phyloP scores from a whole-genome alignment of 1,139 yeast species.

The Magnusiomyces suaveolens region DNA sequence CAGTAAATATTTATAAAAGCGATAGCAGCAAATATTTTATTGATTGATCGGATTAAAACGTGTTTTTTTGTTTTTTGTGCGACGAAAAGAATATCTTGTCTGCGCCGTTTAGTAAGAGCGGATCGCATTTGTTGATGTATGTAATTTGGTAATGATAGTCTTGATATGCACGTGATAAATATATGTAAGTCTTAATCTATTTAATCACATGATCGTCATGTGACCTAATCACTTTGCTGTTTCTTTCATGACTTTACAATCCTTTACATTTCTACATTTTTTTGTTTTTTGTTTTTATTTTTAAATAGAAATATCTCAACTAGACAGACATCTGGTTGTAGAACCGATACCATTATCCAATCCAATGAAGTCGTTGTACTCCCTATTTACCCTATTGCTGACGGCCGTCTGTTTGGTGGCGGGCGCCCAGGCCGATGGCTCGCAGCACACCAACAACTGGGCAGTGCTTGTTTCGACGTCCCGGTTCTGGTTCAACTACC shows the following conservation, averaged over 20 bases:
- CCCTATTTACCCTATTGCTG: background rate
- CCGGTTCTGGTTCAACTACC: conserved; percentile 93
- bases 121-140: no score
- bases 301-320: background rate
- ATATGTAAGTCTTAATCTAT: no score
- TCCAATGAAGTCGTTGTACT: background rate
- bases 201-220: no score
- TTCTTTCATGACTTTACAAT: background rate
- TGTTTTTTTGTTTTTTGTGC: no score
- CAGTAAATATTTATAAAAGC: no score
- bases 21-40: no score
- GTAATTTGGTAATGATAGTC: no score
- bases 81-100: no score
- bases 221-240: background rate
- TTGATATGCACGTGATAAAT: no score
- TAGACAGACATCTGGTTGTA: background rate
- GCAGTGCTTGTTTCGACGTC: conserved; percentile 95
- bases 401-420: background rate
- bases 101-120: no score
- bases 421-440: background rate
- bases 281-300: background rate
- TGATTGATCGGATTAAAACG: no score
- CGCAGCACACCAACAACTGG: conserved; percentile 7
- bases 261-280: no score
- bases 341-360: background rate